Base-by-base conservation (phyloP, 345 rosid species). In the Noccaea caerulescens region DNA sequence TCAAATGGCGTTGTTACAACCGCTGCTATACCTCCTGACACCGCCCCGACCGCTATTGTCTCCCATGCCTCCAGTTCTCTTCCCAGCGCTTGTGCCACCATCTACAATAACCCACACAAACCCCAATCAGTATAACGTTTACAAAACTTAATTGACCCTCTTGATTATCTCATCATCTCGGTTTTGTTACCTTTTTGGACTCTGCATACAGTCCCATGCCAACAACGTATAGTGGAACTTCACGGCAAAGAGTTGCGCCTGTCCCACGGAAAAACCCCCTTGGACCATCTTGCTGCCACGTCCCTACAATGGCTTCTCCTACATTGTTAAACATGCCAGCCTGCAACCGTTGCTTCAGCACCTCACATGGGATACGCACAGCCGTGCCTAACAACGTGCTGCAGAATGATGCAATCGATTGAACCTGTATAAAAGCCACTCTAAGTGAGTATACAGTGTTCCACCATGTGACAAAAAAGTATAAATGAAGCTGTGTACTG, bases 1-100 rank as follows among this genome's bases (percentile, higher is more conserved):
- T 94, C 99, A 32, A 94, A 89, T 9, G 97, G 99, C 10, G 99
- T 94, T 7, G 98, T 94, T 38, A 78, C 61, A 12, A 94, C 96
- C 46, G 99, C 90, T 59, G 93, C 89, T 59, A 94, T 84, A 44
- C 99, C 99, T 53, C 99, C 99, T 0, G 98, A 91, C 58, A 94
- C 67, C 20, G 96, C 99, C 72, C 99, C 99, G 10, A 94, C 99
- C 0, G 63, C 73, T 67, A 94, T 82, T 23, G 92, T 85, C 75
- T 94, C 99, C 97, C 96, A 94, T 2, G 98, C 88, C 79, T 91
- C 95, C 27, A 94, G 83, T 67, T 94, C 96, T 80, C 99, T 88
- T 58, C 89, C 86, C 49, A 94, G 68, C 9, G 82, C 56, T 51
- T 80, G 84, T 52, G 87, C 93, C 47, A 77, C 92, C 85, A 82